Base-by-base conservation (phyloP, 257 asterid species). In the Craterostigma plantagineum region DNA sequence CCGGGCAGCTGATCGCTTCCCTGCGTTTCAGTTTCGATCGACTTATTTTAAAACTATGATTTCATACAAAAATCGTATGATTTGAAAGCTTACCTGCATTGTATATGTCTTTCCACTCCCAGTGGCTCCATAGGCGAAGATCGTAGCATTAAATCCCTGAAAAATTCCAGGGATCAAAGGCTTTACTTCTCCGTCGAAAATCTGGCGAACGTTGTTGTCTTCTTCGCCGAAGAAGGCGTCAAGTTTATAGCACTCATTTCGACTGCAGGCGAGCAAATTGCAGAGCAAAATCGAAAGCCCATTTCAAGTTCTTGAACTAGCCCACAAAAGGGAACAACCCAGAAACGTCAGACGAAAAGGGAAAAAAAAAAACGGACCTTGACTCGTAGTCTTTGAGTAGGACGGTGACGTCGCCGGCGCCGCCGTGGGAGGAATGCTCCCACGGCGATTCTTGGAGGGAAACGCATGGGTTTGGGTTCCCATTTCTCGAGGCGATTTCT, bases 101-200 rank as follows among this genome's bases (percentile, higher is more conserved):
- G 95, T 82, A 62, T 67, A 76, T 16, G 94, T 86, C 39, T 86
- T 87, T 17, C 98, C 98, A 58, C 98, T 87, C 2, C 98, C 98
- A 4, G 98, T 82, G 18, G 98, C 98, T 8, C 98, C 97, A 57
- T 87, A 82, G 41, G 95, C 93, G 52, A 87, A 87, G 30, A 82
- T 64, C 1, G 98, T 82, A 9, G 87, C 81, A 39, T 87, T 82
- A 35, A 35, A 58, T 4, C 98, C 95, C 46, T 70, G 63, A 57
- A 87, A 73, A 8, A 82, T 13, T 34, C 83, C 70, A 1, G 83
- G 91, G 61, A 87, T 75, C 68, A 87, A 56, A 43, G 85, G 91
- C 73, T 50, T 61, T 50, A 87, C 84, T 72, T 87, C 98, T 53
- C 56, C 61, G 55, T 64, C 65, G 39, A 76, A 87, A 50, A 79